Conservation (phyloP, 306 rosid genomes). For the Prunus mongolica region DNA sequence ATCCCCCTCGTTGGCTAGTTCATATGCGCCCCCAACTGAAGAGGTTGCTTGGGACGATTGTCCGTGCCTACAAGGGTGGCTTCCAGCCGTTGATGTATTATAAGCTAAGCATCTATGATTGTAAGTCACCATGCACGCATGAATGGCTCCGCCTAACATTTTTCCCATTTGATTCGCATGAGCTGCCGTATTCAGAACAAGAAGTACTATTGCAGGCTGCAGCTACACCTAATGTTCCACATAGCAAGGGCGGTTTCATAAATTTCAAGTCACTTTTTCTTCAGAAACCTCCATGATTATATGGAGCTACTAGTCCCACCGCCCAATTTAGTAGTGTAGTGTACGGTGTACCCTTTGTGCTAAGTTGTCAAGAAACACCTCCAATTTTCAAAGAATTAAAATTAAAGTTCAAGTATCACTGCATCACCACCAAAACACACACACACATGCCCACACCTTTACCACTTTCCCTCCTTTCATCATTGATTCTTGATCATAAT, state of each 20-base stretch:
- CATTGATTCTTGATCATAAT: background rate
- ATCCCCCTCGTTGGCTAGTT: no score
- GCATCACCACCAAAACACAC: background rate
- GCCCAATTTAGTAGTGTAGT: background rate
- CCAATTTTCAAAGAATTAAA: background rate
- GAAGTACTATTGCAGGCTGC: background rate
- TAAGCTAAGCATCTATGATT: no score
- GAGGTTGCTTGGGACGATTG: no score
- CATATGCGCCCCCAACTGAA: no score
- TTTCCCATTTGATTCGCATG: no score
- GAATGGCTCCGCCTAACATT: no score
- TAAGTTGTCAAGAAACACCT: background rate
- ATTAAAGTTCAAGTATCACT: background rate
- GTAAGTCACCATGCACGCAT: no score
- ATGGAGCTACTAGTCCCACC: background rate
- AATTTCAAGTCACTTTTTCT: conserved; percentile 1
- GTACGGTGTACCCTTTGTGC: background rate
- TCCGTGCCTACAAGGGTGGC: no score
- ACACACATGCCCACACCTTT: background rate
- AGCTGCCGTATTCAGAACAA: background rate
- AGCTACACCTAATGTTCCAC: background rate
- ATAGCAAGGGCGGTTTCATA: background rate
- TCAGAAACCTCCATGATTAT: background rate
- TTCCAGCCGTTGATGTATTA: no score
- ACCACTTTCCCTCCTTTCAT: conserved; percentile 7